Percentiles rank a stretch among this genome's conserved stretches.
Evolutionary conservation across 2,329 filamentous ascomycete species (phyloP).

Genomic region (Cercospora brassicicola): DNA sequence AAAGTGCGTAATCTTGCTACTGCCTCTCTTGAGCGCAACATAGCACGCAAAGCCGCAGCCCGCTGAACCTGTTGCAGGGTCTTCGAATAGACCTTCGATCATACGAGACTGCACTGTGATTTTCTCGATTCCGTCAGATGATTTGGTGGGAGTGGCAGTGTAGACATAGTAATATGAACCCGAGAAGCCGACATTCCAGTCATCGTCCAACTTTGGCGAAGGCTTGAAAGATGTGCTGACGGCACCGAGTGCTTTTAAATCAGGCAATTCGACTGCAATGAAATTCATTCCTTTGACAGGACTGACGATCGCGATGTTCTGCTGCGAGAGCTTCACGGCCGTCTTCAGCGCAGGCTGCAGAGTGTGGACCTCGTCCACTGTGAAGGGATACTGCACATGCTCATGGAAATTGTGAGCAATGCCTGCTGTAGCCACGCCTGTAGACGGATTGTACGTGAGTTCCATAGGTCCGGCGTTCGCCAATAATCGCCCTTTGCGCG

Average conservation of each 20-base stretch:
- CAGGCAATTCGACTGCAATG: slow-evolving; percentile 62
- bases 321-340: background rate
- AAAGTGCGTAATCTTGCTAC: slow-evolving; percentile 36
- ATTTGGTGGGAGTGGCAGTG: slow-evolving; percentile 32
- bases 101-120: slow-evolving; percentile 59
- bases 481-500: slow-evolving; percentile 40
- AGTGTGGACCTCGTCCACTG: slow-evolving; percentile 36
- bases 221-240: slow-evolving; percentile 43
- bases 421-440: slow-evolving; percentile 55
- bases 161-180: slow-evolving; percentile 61
- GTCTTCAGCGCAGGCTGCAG: slow-evolving; percentile 41
- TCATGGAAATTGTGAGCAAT: slow-evolving; percentile 69
- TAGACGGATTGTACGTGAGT: slow-evolving; percentile 37
- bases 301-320: slow-evolving; percentile 40
- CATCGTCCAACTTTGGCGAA: slow-evolving; percentile 43
- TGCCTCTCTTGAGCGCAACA: slow-evolving; percentile 44
- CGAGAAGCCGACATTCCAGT: slow-evolving; percentile 57
- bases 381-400: slow-evolving; percentile 48
- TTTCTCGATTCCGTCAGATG: slow-evolving; percentile 18
- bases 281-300: slow-evolving; percentile 75
- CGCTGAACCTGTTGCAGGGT: slow-evolving; percentile 55
- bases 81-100: slow-evolving; percentile 54
- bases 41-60: slow-evolving; percentile 50
- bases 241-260: slow-evolving; percentile 58
- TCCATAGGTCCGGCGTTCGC: slow-evolving; percentile 50